Evolutionary conservation across 1,284 basidiomycete genomes (phyloP), one percentile per base, ranked within the genome.

Genomic region (Inonotus hispidus): DNA sequence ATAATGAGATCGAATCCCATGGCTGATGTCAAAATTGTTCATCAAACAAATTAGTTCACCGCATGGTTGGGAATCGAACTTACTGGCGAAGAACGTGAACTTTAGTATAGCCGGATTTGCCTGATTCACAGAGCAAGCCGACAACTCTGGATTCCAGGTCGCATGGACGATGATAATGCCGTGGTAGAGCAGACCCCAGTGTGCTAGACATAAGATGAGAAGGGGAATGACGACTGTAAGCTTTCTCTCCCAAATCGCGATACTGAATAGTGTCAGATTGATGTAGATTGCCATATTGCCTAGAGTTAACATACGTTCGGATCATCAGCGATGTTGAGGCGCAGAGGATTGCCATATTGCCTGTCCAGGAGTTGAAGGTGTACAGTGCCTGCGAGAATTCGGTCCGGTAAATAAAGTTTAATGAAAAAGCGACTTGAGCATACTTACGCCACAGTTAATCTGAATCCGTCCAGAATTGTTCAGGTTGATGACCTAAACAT

Each of bases 301-400:
- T 57, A 27, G 23, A 19, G 43, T 27, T 29, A 41, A 70, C 79
- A 65, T 68, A 85, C 85, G 85, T 87, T 70, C 86, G 76, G 55
- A 88, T 77, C 84, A 88, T 87, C 41, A 89, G 75, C 19, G 82
- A 85, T 0, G 83, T 87, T 13, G 84, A 85, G 11, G 84, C 82
- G 62, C 79, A 79, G 25, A 85, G 75, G 41, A 87, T 82, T 3
- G 84, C 75, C 79, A 85, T 81, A 64, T 86, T 86, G 50, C 84
- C 84, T 16, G 82, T 77, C 77, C 79, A 81, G 83, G 54, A 23
- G 49, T 41, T 43, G 56, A 37, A 49, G 32, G 80, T 84, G 64
- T 83, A 88, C 25, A 89, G 69, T 3, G 82, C 83, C 81, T 84
- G 25, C n/a, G 16, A 25, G 25, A 37, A 53, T 19, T 47, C 41